These are phyloP conservation scores for Corylus heterophylla DNA, from an alignment of 306 rosid species.

Conservation along the genomic window DNA sequence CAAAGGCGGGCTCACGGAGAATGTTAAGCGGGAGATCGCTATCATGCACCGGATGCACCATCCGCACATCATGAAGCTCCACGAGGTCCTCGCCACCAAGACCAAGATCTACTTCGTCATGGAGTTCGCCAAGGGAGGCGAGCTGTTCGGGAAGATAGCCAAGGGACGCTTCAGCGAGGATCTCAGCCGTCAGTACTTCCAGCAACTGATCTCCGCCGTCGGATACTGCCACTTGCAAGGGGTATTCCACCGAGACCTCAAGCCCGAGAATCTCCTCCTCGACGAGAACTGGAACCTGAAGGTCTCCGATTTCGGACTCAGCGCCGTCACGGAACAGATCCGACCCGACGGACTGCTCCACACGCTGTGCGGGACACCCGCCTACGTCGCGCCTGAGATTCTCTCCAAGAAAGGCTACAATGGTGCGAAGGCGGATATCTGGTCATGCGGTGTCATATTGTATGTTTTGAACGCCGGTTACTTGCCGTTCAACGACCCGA, in stretches of 20 bases:
- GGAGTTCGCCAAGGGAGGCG: slow-evolving; percentile 79
- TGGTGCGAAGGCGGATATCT: slow-evolving; percentile 70
- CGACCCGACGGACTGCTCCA: slow-evolving; percentile 70
- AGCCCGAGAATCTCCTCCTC: slow-evolving; percentile 75
- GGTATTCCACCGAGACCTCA: slow-evolving; percentile 81
- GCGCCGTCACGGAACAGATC: slow-evolving; percentile 54
- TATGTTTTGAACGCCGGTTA: slow-evolving; percentile 53
- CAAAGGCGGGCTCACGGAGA: slow-evolving; percentile 38
- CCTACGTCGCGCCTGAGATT: slow-evolving; percentile 89
- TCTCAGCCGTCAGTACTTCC: slow-evolving; percentile 62
- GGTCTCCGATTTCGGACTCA: slow-evolving; percentile 80
- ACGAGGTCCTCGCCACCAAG: slow-evolving; percentile 74
- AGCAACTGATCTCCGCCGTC: slow-evolving; percentile 72
- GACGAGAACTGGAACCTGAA: slow-evolving; percentile 61
- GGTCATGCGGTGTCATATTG: slow-evolving; percentile 85
- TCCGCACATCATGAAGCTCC: slow-evolving; percentile 54
- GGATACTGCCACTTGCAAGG: slow-evolving; percentile 70
- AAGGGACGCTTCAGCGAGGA: slow-evolving; percentile 59
- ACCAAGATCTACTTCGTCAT: slow-evolving; percentile 76
- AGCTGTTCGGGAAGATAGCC: slow-evolving; percentile 49
- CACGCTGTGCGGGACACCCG: slow-evolving; percentile 84
- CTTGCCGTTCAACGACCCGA: slow-evolving; percentile 72
- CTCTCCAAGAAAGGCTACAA: slow-evolving; percentile 71
- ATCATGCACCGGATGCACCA: slow-evolving; percentile 74
- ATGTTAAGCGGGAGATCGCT: slow-evolving; percentile 70